Evolutionary conservation across 2,329 filamentous ascomycete genomes (phyloP).

Genomic region (Diplodia scrobiculata): DNA sequence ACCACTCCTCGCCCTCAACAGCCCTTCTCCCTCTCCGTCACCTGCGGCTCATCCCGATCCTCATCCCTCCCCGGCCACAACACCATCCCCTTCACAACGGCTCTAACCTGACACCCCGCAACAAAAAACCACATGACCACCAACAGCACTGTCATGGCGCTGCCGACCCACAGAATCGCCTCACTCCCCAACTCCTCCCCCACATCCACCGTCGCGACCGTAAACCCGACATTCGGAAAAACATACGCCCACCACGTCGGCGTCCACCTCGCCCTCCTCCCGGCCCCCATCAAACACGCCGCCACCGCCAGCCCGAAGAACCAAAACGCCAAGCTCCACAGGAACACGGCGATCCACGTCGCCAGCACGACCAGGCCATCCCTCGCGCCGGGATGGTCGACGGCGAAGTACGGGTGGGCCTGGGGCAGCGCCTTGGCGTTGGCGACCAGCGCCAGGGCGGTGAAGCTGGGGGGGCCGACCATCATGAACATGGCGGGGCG

Average conservation of each 20-base stretch:
- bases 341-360: slow-evolving; percentile 55
- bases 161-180: slow-evolving; percentile 46
- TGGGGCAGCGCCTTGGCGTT: slow-evolving; percentile 61
- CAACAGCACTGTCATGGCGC: slow-evolving; percentile 55
- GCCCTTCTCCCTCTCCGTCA: neutral
- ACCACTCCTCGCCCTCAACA: too few relatives aligned
- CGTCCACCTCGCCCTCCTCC: slow-evolving; percentile 55
- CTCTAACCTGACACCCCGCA: slow-evolving; percentile 53
- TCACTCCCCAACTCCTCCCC: slow-evolving; percentile 43
- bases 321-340: slow-evolving; percentile 67
- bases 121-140: slow-evolving; percentile 59
- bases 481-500: slow-evolving; percentile 73
- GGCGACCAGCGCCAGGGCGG: slow-evolving; percentile 68
- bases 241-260: slow-evolving; percentile 65
- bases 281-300: slow-evolving; percentile 35
- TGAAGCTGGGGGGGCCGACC: slow-evolving; percentile 72
- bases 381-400: slow-evolving; percentile 43
- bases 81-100: slow-evolving; percentile 57
- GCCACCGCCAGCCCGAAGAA: slow-evolving; percentile 53
- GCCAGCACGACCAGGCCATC: slow-evolving; percentile 51
- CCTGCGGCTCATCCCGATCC: slow-evolving; percentile 8
- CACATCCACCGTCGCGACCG: slow-evolving; percentile 47
- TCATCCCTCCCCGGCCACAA: slow-evolving; percentile 53
- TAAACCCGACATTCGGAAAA: slow-evolving; percentile 49
- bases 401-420: slow-evolving; percentile 38